Base-by-base conservation (phyloP, 768 basidiomycete genomes). In the Candolleomyces efflorescens region DNA sequence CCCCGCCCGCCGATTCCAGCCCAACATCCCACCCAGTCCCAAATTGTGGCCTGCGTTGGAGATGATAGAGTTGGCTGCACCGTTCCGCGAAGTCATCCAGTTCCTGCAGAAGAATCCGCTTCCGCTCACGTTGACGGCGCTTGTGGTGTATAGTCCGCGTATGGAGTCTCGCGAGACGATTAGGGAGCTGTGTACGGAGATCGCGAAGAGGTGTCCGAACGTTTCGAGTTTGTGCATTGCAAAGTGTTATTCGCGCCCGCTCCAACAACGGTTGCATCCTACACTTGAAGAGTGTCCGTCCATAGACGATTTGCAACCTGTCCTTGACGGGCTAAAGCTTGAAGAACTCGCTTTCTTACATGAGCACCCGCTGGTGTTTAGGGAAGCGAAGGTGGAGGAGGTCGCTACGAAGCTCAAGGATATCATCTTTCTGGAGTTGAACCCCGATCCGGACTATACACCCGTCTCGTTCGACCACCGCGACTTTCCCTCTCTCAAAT, bases 141-240 rank as follows among this genome's bases (percentile, higher is more conserved):
- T 87, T 5, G 82, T 79, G 62, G 59, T 86, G 50, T 83, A 83
- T 59, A 77, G 80, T 1, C 71, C 77, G 20, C 62, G 71, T 3
- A 63, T 75, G n/a, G 79, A 83, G 58, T 60, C 73, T 0, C 79
- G 82, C 0, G 56, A 69, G 3, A 65, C 72, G 17, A 57, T 87
- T 3, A 71, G 72, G 50, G 64, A 73, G 0, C 68, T 86, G 50
- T 70, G 86, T 39, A 64, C 62, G n/a, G 69, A 70, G 4, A 63
- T 85, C 18, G 69, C 78, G 4, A 73, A 80, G 24, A 76, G 71
- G 45, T 86, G 82, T 55, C 79, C 71, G 17, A 64, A 69, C n/a
- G 72, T 88, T 17, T 71, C 73, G 15, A 67, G 68, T 12, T 74
- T 87, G 45, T 58, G 84, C 68, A 60, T 80, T 63, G 71, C 75